phyloP scores from a whole-genome alignment of 495 filamentous ascomycete species.

The Talaromyces wortmannii region DNA sequence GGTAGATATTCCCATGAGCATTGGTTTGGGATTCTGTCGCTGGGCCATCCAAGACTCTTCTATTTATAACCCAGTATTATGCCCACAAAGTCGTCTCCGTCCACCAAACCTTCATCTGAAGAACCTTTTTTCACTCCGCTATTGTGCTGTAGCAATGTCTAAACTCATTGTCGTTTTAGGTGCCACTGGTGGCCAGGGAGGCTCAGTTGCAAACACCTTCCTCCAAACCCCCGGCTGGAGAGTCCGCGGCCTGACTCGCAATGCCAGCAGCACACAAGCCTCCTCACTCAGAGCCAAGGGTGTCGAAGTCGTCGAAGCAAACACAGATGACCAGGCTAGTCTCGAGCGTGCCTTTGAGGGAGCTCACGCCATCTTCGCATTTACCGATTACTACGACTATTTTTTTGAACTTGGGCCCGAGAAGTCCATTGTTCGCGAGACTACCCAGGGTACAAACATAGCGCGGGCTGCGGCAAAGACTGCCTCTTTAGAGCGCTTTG shows the following conservation, averaged over 20 bases:
- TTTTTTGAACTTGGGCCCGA: not conserved
- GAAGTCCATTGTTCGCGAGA: constrained; percentile 4
- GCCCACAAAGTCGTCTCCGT: too few species aligned
- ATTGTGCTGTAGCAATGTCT: too few species aligned
- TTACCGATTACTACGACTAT: constrained; percentile 44
- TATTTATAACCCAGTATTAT: too few species aligned
- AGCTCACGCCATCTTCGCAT: constrained; percentile 43
- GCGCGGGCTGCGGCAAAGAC: constrained; percentile 17
- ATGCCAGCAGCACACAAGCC: constrained; percentile 22
- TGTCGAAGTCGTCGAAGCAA: constrained; percentile 38
- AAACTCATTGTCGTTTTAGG: constrained; percentile 41
- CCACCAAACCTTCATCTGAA: too few species aligned
- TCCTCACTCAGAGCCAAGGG: constrained; percentile 29
- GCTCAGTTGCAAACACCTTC: constrained; percentile 16
- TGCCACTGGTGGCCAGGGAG: constrained; percentile 31
- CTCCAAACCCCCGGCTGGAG: constrained; percentile 28
- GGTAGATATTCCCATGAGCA: too few species aligned
- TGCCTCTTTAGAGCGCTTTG: constrained; percentile 13
- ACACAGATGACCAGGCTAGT: constrained; percentile 33
- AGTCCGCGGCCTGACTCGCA: constrained; percentile 23
- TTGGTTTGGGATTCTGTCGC: too few species aligned
- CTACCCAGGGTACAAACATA: constrained; percentile 16
- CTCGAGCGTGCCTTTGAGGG: constrained; percentile 38
- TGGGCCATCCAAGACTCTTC: too few species aligned
- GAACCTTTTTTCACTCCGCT: too few species aligned